Evolutionary conservation across 768 basidiomycete genomes (phyloP), one percentile per base, ranked within the genome.

Genomic region (Tephrocybe rancida): DNA sequence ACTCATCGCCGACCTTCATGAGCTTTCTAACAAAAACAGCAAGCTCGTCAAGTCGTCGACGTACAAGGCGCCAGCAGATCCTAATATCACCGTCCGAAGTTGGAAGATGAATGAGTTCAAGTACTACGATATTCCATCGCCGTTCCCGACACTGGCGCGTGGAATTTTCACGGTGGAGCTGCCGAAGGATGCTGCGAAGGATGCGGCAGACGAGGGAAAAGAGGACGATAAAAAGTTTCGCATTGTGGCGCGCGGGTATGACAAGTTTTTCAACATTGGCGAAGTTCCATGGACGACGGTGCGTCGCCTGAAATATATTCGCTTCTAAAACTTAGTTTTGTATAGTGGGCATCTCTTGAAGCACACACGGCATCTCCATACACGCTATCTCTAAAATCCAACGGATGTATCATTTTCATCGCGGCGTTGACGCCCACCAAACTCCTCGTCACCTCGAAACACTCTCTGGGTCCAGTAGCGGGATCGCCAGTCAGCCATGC

Each of bases 31-130:
- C 34, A 79, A 75, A 46, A 76, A 75, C 0, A 79, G 83, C 2
- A 90, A 87, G 65, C 83, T 93, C 45, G 79, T 92, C 50, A 80
- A 77, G 43, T 83, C 84, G 2, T 75, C 79, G 0, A 61, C 69
- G 1, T 87, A 90, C 63, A 38, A 67, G 1, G 85, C 81, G 0
- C 85, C 88, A 0, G 81, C 81, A 1, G 81, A 82, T 53, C 76
- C 82, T 1, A 59, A 67, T 2, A 75, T 86, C 61, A 63, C 67
- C 3, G 72, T 98, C 26, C 79, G 83, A 3, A 93, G 90, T 72
- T 98, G 96, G 96, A 96, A 94, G 76, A 94, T 98, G 93, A 90
- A 92, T 70, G 97, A 98, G 69, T 92, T 86, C 78, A 93, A 93
- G 67, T 98, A 96, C 72, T 89, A 92, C 55, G 85, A 90, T 44